Base-by-base conservation (phyloP, 176 grass and related monocot species). In the Lolium perenne region DNA sequence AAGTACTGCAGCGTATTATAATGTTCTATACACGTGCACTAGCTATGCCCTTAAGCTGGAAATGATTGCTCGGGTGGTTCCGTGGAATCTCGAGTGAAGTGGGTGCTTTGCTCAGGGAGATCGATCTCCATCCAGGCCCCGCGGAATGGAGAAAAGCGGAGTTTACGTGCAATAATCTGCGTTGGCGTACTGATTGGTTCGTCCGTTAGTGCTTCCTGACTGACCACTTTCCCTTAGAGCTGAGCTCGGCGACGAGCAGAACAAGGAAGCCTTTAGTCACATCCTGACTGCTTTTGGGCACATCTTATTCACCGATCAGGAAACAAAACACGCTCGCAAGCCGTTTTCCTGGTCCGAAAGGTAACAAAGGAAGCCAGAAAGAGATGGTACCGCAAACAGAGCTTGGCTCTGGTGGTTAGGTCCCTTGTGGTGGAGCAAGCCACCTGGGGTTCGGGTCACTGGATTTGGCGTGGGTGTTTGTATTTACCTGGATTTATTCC, bases 21-120 rank as follows among this genome's bases (percentile, higher is more conserved):
- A 1, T 29, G 45, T 71, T 63, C 46, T 90, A 74, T 79, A 58
- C 89, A 90, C 80, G 80, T 83, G 89, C 84, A 16, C 58, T 22
- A 23, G n/a, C 20, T 23, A 7, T 61, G n/a, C 9, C 57, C n/a
- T 61, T 60, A 15, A 21, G 16, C 54, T 74, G 72, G 82, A 90
- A 65, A 87, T 79, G 89, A 90, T 79, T 49, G 63, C 71, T 72
- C 64, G 63, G 61, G 51, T 14, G 7, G 2, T 21, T 23, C 58
- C 3, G n/a, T 61, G n/a, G n/a, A 49, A 90, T 67, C 84, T 83
- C 80, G 80, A 91, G 89, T 80, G 80, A 90, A 35, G 32, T 35
- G 32, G 32, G 89, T 23, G 3, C 26, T 3, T 11, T 21, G 71
- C 11, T 9, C 3, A 45, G 43, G 5, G 15, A 35, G 21, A 45